A percentile compares a stretch with the other conserved stretches of the same genome.
Evolutionary conservation across 345 rosid genomes (phyloP).

Genomic region (Camelina hispida): DNA sequence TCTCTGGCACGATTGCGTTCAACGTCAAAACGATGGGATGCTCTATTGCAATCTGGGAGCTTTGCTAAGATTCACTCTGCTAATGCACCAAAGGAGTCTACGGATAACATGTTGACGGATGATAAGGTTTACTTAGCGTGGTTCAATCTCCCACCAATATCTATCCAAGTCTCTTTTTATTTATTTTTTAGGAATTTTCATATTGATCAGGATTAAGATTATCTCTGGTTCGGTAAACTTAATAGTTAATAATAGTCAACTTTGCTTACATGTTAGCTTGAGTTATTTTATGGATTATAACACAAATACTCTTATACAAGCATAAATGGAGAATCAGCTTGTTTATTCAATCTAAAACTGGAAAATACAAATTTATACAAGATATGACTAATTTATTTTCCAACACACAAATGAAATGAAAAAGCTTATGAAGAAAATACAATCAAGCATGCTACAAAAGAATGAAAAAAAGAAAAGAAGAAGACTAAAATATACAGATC

Average conservation of each 20-base stretch:
- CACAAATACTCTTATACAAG: no score
- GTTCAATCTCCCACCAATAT: not conserved
- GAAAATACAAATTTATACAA: no score
- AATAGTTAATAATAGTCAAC: no score
- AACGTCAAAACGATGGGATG: not conserved
- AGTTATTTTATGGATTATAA: no score
- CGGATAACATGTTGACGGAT: not conserved
- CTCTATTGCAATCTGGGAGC: not conserved
- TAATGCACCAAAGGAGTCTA: constrained; percentile 12
- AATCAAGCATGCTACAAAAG: no score
- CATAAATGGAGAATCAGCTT: no score
- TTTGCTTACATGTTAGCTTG: no score
- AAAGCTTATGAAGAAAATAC: no score
- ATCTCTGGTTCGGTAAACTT: not conserved
- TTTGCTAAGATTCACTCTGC: constrained; percentile 12
- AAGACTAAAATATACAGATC: no score
- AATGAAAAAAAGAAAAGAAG: not conserved
- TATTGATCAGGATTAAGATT: not conserved
- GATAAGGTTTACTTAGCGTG: not conserved
- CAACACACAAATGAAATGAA: no score
- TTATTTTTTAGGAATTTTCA: not conserved
- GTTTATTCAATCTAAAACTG: no score
- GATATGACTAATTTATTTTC: no score
- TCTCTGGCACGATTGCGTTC: not conserved
- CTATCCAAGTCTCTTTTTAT: not conserved